Evolutionary conservation across 2,329 filamentous ascomycete species (phyloP).

Genomic region (Cryphonectria naterciae): DNA sequence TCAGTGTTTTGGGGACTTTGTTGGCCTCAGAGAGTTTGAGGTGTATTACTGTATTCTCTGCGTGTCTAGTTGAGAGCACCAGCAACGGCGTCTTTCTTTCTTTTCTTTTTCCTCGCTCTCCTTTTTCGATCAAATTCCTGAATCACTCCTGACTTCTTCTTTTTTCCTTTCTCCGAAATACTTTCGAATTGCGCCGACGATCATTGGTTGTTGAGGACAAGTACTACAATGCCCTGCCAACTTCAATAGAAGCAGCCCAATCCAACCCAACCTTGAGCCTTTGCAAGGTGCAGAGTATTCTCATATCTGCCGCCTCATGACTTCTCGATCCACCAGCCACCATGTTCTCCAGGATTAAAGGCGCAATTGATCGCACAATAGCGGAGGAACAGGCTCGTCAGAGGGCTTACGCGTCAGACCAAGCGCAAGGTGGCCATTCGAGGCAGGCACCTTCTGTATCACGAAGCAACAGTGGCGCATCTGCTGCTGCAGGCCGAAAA

Average conservation of each 20-base stretch:
- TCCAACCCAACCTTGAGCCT: not conserved
- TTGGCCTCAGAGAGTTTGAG: not conserved
- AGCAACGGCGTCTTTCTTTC: not conserved
- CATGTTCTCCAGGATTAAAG: conserved; percentile 70
- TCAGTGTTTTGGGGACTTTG: not conserved
- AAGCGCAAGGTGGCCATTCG: conserved; percentile 47
- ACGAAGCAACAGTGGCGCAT: conserved; percentile 39
- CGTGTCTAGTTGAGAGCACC: not conserved
- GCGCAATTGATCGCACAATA: conserved; percentile 83
- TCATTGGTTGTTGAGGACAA: not conserved
- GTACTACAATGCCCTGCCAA: conserved; percentile 7
- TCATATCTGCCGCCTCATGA: not conserved
- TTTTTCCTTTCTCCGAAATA: no score
- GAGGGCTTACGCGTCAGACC: conserved; percentile 47
- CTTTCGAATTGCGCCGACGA: not conserved
- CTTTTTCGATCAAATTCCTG: not conserved
- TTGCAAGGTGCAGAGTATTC: not conserved
- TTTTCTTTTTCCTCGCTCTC: not conserved
- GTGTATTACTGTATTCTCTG: not conserved
- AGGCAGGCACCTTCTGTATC: conserved; percentile 47
- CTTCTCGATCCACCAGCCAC: not conserved
- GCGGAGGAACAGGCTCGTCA: conserved; percentile 90
- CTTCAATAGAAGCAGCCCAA: not conserved
- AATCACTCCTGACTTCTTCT: not conserved
- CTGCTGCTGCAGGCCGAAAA: conserved; percentile 41